Base-by-base conservation (phyloP, 768 basidiomycete genomes). In the Symmetrospora coprosmae region DNA sequence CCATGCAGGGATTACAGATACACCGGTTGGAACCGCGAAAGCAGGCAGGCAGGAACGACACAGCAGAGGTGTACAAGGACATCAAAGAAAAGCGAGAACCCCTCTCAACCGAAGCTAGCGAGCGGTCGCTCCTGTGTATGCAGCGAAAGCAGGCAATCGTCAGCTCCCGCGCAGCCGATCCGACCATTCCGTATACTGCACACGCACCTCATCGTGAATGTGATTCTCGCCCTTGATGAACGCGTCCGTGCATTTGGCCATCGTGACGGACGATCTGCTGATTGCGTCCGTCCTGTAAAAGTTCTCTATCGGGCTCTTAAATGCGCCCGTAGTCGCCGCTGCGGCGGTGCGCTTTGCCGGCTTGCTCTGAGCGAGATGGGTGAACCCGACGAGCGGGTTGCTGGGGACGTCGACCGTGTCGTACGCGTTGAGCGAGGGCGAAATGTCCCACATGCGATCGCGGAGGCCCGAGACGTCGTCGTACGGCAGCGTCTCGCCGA, bases 281-380 rank as follows among this genome's bases (percentile, higher is more conserved):
- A 97, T 88, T 27, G 86, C 81, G 73, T 96, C 92, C 9, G 92
- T 96, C 74, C 88, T 83, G 75, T 96, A 99, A 75, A 97, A 97
- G 76, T 94, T 94, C 50, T 74, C 66, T 65, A 99, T 84, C 0
- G 89, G 86, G 73, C 83, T 86, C 73, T 76, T 78, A 74, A 94
- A 82, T 19, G 80, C 75, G 3, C 68, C 68, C 31, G 38, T 62
- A 6, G 3, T 2, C 2, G 65, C 68, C 13, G 37, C 64, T 14
- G 37, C 21, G 6, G 37, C 19, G 16, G n/a, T 8, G 1, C 43
- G 47, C 52, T 62, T 60, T 17, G 43, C 49, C 4, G 17, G 45
- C 33, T 56, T 58, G 27, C 41, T 41, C 25, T 61, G 63, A 11
- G 37, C 61, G 27, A 69, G 31, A 21, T 64, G 63, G 55, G 60